A percentile compares a stretch with the other conserved stretches of the same genome.
Conservation (phyloP, 139 green algal genomes). For the Chlorella sp. region DNA sequence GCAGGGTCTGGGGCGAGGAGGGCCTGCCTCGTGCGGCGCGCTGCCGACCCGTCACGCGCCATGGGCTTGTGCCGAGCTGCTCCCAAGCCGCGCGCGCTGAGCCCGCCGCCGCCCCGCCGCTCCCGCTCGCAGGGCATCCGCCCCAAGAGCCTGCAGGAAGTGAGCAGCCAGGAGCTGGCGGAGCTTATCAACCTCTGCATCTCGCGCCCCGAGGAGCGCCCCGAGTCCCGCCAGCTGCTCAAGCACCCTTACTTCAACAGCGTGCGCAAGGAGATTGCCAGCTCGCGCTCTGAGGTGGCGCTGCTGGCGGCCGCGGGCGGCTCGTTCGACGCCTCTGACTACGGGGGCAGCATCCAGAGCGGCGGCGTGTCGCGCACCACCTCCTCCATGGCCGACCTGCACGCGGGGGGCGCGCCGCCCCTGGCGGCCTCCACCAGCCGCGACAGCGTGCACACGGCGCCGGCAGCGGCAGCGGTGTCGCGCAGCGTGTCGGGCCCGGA, state of each 20-base stretch:
- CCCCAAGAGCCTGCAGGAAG: conserved; percentile 79
- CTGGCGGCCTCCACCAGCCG: too few species aligned
- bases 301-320: background rate
- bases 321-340: background rate
- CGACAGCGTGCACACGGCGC: background rate
- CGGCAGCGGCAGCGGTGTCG: background rate
- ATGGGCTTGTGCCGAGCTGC: too few species aligned
- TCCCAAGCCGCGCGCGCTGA: too few species aligned
- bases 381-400: conserved; percentile 10
- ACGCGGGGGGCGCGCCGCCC: background rate
- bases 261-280: conserved; percentile 49
- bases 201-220: conserved; percentile 59
- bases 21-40: too few species aligned
- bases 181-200: conserved; percentile 95
- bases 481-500: background rate
- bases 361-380: conserved; percentile 18
- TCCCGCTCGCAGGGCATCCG: conserved; percentile 72
- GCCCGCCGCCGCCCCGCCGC: too few species aligned
- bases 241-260: conserved; percentile 91
- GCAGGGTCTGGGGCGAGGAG: too few species aligned
- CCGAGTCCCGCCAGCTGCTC: conserved; percentile 85
- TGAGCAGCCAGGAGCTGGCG: conserved; percentile 74
- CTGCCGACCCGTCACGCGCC: too few species aligned
- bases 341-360: background rate
- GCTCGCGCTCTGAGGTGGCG: conserved; percentile 10